phyloP scores from a whole-genome alignment of 139 green algal species.

The Nannochloris sp. region DNA sequence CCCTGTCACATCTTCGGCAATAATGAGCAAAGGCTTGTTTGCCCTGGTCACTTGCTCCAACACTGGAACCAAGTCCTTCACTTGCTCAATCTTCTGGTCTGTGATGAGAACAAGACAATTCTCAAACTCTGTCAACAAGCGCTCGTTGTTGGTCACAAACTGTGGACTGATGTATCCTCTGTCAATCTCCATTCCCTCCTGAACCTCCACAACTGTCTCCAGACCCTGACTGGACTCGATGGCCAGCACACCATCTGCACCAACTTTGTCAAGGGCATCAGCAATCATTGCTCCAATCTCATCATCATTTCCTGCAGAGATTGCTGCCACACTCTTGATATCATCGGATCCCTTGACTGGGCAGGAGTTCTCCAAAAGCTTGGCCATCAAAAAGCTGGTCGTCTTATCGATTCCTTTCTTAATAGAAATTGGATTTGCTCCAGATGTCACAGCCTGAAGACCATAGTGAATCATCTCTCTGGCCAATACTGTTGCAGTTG shows the following conservation, averaged over 20 bases:
- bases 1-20: constrained; percentile 90
- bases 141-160: constrained; percentile 91
- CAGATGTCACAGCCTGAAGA: constrained; percentile 77
- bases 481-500: constrained; percentile 89
- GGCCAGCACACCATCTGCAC: constrained; percentile 83
- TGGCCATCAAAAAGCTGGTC: constrained; percentile 61
- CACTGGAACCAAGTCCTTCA: constrained; percentile 69
- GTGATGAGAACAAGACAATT: constrained; percentile 88
- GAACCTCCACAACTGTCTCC: constrained; percentile 82
- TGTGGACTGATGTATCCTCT: constrained; percentile 94
- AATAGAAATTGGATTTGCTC: constrained; percentile 89
- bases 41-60: constrained; percentile 69
- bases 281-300: constrained; percentile 76
- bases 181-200: constrained; percentile 97
- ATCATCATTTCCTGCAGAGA: constrained; percentile 78
- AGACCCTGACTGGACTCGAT: constrained; percentile 78
- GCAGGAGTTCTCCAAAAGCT: constrained; percentile 74
- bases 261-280: constrained; percentile 79
- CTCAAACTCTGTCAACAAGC: constrained; percentile 83
- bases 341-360: constrained; percentile 80
- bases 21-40: constrained; percentile 84
- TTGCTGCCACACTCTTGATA: constrained; percentile 78
- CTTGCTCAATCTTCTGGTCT: constrained; percentile 82
- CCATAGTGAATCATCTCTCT: constrained; percentile 92
- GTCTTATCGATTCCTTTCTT: constrained; percentile 98